Evolutionary conservation across 2,329 filamentous ascomycete genomes (phyloP).

Genomic region (Chaetothyriales sp.): DNA sequence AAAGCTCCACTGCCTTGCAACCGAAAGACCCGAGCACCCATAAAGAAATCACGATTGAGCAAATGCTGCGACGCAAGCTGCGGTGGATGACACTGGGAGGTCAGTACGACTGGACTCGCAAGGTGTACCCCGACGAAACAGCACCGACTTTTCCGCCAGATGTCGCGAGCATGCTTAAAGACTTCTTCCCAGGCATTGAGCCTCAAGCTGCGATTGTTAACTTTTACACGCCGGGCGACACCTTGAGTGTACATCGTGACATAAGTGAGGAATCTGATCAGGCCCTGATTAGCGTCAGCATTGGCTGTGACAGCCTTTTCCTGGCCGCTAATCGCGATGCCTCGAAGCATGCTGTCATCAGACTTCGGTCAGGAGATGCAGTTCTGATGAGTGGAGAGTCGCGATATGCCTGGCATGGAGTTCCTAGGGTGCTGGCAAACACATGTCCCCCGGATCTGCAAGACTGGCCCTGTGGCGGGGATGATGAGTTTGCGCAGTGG

Average conservation of each 20-base stretch:
- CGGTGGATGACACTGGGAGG: slow-evolving; percentile 91
- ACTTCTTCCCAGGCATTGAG: slow-evolving; percentile 59
- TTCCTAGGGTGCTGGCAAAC: slow-evolving; percentile 65
- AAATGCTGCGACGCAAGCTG: slow-evolving; percentile 62
- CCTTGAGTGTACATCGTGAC: slow-evolving; percentile 82
- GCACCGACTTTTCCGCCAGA: slow-evolving; percentile 63
- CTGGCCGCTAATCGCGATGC: slow-evolving; percentile 54
- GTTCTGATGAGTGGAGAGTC: slow-evolving; percentile 75
- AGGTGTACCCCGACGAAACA: slow-evolving; percentile 55
- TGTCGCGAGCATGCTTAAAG: slow-evolving; percentile 50
- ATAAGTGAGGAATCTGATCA: slow-evolving; percentile 71
- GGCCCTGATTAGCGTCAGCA: slow-evolving; percentile 68
- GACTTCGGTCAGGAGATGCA: slow-evolving; percentile 70
- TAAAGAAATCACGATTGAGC: slow-evolving; percentile 52
- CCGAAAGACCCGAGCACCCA: slow-evolving; percentile 64
- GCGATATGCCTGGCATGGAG: slow-evolving; percentile 87
- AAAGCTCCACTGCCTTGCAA: slow-evolving; percentile 19
- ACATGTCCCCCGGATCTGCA: slow-evolving; percentile 64
- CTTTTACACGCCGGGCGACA: slow-evolving; percentile 79
- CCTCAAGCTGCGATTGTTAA: slow-evolving; percentile 90
- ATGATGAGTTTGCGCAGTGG: slow-evolving; percentile 48
- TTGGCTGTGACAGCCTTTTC: slow-evolving; percentile 84
- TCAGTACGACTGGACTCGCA: slow-evolving; percentile 90
- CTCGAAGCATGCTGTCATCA: slow-evolving; percentile 34
- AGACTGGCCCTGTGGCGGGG: slow-evolving; percentile 51